Percentiles rank a stretch among this genome's conserved stretches.
phyloP scores from a whole-genome alignment of 371 early-diverging fungal genomes.

The Nematocida sp. region DNA sequence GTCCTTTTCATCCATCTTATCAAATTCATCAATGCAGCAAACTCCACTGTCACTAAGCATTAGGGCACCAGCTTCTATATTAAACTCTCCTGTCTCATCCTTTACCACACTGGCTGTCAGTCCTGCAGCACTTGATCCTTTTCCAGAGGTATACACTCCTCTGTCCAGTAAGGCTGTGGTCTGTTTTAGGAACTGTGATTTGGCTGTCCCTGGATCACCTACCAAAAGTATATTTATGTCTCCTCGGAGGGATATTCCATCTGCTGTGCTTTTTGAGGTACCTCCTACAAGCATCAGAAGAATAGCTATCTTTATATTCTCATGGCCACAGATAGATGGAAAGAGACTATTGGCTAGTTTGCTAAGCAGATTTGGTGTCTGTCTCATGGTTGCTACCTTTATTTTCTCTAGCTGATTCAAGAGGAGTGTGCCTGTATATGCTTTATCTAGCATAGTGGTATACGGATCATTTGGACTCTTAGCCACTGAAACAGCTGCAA shows the following conservation, averaged over 20 bases:
- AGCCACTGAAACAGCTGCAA: conserved; percentile 32
- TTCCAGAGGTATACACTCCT: conserved; percentile 91
- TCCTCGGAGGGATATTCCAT: conserved; percentile 71
- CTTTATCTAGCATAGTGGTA: conserved; percentile 33
- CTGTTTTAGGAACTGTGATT: conserved; percentile 90
- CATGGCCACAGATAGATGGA: conserved; percentile 64
- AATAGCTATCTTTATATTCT: conserved; percentile 63
- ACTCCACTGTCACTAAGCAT: conserved; percentile 97
- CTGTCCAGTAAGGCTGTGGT: conserved; percentile 81
- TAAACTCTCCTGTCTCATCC: conserved; percentile 96
- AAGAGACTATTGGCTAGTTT: conserved; percentile 73
- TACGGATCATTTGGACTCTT: conserved; percentile 18
- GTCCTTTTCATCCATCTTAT: conserved; percentile 95
- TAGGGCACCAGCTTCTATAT: conserved; percentile 96
- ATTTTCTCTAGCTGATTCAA: conserved; percentile 38
- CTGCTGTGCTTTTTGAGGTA: conserved; percentile 71
- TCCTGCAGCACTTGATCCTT: conserved; percentile 95
- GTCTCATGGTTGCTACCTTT: conserved; percentile 67
- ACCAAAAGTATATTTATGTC: conserved; percentile 91
- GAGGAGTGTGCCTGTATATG: background rate
- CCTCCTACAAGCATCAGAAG: conserved; percentile 64
- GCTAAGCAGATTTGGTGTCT: conserved; percentile 72
- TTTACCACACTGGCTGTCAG: conserved; percentile 92
- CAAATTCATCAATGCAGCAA: conserved; percentile 98
- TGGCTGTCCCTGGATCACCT: conserved; percentile 97